Conservation (phyloP, 2,329 filamentous ascomycete genomes). For the Pestalotiopsis sp. region DNA sequence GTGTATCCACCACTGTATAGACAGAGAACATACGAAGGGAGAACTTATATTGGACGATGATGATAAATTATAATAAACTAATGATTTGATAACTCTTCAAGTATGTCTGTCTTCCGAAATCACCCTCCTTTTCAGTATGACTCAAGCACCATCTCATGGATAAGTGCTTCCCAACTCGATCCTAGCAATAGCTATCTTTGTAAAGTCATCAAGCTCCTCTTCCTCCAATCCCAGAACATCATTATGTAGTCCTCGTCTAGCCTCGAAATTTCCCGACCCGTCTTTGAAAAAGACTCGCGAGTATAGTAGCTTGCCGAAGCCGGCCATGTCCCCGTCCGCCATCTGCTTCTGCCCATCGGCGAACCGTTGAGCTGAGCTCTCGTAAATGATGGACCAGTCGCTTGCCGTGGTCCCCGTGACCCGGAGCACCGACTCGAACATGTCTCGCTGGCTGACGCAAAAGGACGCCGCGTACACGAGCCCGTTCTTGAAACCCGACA, state of each 20-base stretch:
- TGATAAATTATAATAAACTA: neutral
- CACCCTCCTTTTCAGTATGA: neutral
- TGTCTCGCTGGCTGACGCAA: conserved; percentile 60
- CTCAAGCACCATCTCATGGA: neutral
- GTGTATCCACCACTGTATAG: conserved; percentile 13
- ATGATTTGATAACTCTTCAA: neutral
- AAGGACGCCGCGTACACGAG: conserved; percentile 57
- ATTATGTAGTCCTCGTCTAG: conserved; percentile 45
- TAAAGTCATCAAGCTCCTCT: conserved; percentile 60
- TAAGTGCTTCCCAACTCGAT: conserved; percentile 22
- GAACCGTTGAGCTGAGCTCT: conserved; percentile 47
- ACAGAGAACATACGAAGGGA: neutral
- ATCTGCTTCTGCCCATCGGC: conserved; percentile 45
- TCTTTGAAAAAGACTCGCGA: conserved; percentile 52
- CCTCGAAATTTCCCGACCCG: conserved; percentile 40
- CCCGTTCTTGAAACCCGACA: conserved; percentile 49
- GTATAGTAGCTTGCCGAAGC: conserved; percentile 54
- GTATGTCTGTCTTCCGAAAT: too few species aligned
- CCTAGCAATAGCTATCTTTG: conserved; percentile 43
- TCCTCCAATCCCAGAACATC: conserved; percentile 54
- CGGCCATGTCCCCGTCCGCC: conserved; percentile 40
- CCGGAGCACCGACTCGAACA: conserved; percentile 60
- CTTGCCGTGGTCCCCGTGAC: conserved; percentile 56
- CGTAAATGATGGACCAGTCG: conserved; percentile 57
- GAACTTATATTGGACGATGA: neutral